These are phyloP conservation scores for Pseudozyma sp. DNA, from an alignment of 1,284 basidiomycete species.

Conservation along the genomic window DNA sequence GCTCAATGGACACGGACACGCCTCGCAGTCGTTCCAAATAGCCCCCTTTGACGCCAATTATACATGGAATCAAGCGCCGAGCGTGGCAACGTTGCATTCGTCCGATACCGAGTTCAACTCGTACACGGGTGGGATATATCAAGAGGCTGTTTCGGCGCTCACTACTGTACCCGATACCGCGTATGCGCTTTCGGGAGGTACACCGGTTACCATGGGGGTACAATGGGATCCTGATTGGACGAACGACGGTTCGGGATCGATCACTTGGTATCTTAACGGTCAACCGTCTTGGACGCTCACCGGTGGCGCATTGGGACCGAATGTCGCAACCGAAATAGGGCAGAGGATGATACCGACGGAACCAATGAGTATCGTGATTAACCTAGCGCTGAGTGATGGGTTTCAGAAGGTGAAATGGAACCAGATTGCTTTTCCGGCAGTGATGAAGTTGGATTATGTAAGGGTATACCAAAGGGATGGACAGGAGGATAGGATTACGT, in stretches of 20 bases:
- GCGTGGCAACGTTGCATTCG: conserved; percentile 15
- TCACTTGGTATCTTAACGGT: conserved; percentile 65
- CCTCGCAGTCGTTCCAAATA: conserved; percentile 64
- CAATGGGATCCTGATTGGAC: conserved; percentile 65
- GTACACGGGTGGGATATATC: conserved; percentile 62
- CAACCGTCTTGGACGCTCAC: conserved; percentile 58
- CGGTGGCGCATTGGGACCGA: conserved; percentile 30
- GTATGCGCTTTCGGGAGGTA: conserved; percentile 30
- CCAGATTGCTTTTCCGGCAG: conserved; percentile 70
- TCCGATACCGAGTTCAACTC: conserved; percentile 42
- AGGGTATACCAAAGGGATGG: conserved; percentile 60
- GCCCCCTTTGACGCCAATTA: conserved; percentile 66
- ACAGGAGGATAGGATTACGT: conserved; percentile 40
- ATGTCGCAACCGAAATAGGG: conserved; percentile 45
- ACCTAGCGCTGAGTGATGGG: conserved; percentile 57
- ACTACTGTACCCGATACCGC: conserved; percentile 53
- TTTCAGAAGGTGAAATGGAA: conserved; percentile 54
- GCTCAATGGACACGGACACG: conserved; percentile 18
- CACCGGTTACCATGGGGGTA: conserved; percentile 56
- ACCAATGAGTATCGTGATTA: conserved; percentile 60
- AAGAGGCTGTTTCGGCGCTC: conserved; percentile 65
- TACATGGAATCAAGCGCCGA: conserved; percentile 41
- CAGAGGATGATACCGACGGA: conserved; percentile 59
- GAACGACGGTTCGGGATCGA: conserved; percentile 49
- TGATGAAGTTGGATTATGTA: conserved; percentile 64